A percentile compares a stretch with the other conserved stretches of the same genome.
Conservation (phyloP, 108 stramenopile genomes). For the Nitzschia putrida region DNA sequence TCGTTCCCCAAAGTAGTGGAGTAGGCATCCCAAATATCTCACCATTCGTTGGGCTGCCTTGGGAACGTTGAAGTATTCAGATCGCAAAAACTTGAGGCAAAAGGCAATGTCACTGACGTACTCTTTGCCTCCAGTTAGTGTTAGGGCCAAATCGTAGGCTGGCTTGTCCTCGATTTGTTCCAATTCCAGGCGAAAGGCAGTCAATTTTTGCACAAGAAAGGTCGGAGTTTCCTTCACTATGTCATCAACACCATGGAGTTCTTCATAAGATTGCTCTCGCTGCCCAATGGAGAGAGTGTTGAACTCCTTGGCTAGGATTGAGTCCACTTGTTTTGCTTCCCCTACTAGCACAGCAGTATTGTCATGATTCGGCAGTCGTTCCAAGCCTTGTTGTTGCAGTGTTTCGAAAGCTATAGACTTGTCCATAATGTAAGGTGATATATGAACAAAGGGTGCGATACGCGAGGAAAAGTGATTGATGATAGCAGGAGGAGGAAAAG, state of each 20-base stretch:
- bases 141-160: too few species aligned
- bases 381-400: too few species aligned
- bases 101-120: slow-evolving; percentile 2
- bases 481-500: too few species aligned
- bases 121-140: background rate
- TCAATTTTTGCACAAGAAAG: background rate
- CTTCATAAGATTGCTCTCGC: slow-evolving; percentile 18
- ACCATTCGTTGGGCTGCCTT: slow-evolving; percentile 27
- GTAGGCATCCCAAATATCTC: slow-evolving; percentile 3
- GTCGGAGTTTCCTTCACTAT: slow-evolving; percentile 17
- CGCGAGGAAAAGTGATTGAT: too few species aligned
- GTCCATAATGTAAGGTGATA: too few species aligned
- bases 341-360: too few species aligned
- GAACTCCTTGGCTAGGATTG: slow-evolving; percentile 3
- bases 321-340: too few species aligned
- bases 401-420: too few species aligned
- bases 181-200: too few species aligned
- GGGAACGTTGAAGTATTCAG: slow-evolving; percentile 27
- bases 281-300: slow-evolving; percentile 17
- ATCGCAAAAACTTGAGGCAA: slow-evolving; percentile 29
- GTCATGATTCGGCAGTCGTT: too few species aligned
- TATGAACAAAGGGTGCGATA: too few species aligned
- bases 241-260: slow-evolving; percentile 26
- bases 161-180: too few species aligned
- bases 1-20: slow-evolving; percentile 21